These are phyloP conservation scores for Phaeosphaeriaceae sp. DNA, from an alignment of 2,329 filamentous ascomycete genomes.

Conservation along the genomic window DNA sequence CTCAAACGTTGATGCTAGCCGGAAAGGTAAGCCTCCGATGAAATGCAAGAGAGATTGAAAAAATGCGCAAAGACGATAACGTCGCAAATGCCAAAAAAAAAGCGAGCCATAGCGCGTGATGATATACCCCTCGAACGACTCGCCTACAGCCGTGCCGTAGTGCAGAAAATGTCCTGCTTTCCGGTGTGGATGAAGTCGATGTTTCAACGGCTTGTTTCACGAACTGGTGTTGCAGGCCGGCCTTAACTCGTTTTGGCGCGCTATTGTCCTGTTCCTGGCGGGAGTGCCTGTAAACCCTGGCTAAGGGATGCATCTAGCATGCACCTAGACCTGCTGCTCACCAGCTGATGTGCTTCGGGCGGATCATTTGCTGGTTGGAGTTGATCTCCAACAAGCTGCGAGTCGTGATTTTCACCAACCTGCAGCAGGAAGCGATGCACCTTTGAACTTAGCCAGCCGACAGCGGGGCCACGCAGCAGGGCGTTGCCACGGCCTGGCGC, in stretches of 20 bases:
- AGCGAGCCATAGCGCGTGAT: slow-evolving; percentile 12
- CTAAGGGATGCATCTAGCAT: slow-evolving; percentile 13
- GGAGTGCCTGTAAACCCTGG: slow-evolving; percentile 6
- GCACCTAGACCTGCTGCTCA: slow-evolving; percentile 11
- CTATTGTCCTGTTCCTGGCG: slow-evolving; percentile 15
- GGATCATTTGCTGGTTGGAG: slow-evolving; percentile 8
- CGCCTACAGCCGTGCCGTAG: neutral
- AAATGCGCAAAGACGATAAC: slow-evolving; percentile 1
- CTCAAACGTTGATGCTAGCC: slow-evolving; percentile 10
- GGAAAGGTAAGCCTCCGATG: neutral
- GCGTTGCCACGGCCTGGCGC: neutral
- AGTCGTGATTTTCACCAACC: slow-evolving; percentile 4
- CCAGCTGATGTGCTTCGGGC: neutral
- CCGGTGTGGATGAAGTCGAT: slow-evolving; percentile 15
- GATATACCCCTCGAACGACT: slow-evolving; percentile 13
- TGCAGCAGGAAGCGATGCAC: slow-evolving; percentile 12
- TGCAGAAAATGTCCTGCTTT: slow-evolving; percentile 3
- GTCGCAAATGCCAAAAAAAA: neutral
- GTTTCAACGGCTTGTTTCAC: slow-evolving; percentile 33
- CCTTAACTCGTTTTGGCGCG: slow-evolving; percentile 13
- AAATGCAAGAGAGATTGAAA: slow-evolving; percentile 4
- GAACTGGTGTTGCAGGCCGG: neutral
- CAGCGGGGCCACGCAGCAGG: neutral
- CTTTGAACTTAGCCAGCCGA: slow-evolving; percentile 10
- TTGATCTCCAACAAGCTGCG: neutral